Base-by-base conservation (phyloP, 2,329 filamentous ascomycete genomes). In the Plenodomus lindquistii region DNA sequence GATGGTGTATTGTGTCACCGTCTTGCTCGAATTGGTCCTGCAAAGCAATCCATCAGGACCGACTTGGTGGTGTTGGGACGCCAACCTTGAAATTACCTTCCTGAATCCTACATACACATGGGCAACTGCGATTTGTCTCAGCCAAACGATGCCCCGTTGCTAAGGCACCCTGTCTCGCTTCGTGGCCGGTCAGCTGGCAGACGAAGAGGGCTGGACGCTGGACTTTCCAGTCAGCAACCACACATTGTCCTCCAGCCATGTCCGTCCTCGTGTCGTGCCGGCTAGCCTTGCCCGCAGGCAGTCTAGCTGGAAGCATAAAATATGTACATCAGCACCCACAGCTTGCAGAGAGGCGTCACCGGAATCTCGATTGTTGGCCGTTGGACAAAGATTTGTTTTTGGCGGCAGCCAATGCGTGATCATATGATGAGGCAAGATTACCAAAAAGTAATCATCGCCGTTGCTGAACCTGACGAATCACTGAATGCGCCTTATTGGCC, bases 361-460 rank as follows among this genome's bases (percentile, higher is more conserved):
- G 51, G 53, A 58, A 60, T 58, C 52, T 41, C 45, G 48, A 59
- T 57, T 37, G 27, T 15, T 43, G 53, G 44, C 57, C 60, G 57
- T 62, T 60, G 39, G 37, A 52, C 34, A 18, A 42, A 31, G 44
- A 24, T 52, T 55, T 39, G 44, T 60, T 62, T 63, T 65, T 58
- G n/a, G 44, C 46, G 52, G 56, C 51, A 48, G 40, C 55, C 57
- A 60, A 50, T 55, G 44, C 48, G 37, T 44, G 44, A 46, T 60
- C 55, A 58, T 59, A 50, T 59, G 57, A 63, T 52, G 44, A 54
- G 51, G 43, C 37, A 56, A 50, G 50, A 52, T 55, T 55, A 47
- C 35, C 19, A 51, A 63, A 62, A 60, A 59, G 50, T 40, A 58
- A 49, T 35, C 42, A 17, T 19, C 20, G 27, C 40, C 20, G 27